Percentiles rank a stretch among this genome's conserved stretches.
Evolutionary conservation across 2,329 filamentous ascomycete genomes (phyloP).

Genomic region (Penicillium sp.): DNA sequence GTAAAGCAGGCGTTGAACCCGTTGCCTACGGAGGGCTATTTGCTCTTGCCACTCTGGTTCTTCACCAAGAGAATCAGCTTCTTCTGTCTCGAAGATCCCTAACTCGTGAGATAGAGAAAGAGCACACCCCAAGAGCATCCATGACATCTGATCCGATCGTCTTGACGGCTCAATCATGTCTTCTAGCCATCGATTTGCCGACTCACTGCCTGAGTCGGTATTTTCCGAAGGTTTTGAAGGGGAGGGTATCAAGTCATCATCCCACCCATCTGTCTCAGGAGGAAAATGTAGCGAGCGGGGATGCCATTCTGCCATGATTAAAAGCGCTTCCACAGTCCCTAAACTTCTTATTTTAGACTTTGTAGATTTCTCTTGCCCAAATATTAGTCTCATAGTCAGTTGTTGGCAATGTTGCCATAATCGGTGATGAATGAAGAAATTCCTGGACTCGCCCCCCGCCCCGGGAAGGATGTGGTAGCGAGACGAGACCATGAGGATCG

Average conservation of each 20-base stretch:
- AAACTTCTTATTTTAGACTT: constrained; percentile 55
- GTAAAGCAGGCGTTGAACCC: constrained; percentile 46
- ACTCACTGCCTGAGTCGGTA: constrained; percentile 28
- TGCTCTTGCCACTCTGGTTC: constrained; percentile 35
- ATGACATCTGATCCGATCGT: constrained; percentile 63
- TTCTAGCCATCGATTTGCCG: constrained; percentile 53
- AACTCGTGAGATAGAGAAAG: constrained; percentile 58
- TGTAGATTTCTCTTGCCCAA: constrained; percentile 58
- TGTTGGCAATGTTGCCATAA: constrained; percentile 61
- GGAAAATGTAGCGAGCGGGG: constrained; percentile 60
- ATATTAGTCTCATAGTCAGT: constrained; percentile 57
- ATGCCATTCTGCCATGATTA: constrained; percentile 62
- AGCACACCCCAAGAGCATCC: constrained; percentile 62
- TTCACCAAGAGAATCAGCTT: constrained; percentile 27
- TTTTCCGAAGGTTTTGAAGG: constrained; percentile 39
- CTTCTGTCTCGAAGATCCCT: constrained; percentile 53
- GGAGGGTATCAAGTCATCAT: constrained; percentile 55
- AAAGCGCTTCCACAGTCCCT: constrained; percentile 58
- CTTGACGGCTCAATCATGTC: constrained; percentile 60
- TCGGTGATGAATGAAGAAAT: constrained; percentile 58
- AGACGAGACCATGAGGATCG: constrained; percentile 60
- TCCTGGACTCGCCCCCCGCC: constrained; percentile 51
- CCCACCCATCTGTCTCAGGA: constrained; percentile 59
- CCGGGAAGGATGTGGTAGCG: constrained; percentile 53
- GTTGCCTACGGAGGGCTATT: constrained; percentile 37